Evolutionary conservation across 805 yeast species (phyloP).

Genomic region (Suhomyces xylopsoci): DNA sequence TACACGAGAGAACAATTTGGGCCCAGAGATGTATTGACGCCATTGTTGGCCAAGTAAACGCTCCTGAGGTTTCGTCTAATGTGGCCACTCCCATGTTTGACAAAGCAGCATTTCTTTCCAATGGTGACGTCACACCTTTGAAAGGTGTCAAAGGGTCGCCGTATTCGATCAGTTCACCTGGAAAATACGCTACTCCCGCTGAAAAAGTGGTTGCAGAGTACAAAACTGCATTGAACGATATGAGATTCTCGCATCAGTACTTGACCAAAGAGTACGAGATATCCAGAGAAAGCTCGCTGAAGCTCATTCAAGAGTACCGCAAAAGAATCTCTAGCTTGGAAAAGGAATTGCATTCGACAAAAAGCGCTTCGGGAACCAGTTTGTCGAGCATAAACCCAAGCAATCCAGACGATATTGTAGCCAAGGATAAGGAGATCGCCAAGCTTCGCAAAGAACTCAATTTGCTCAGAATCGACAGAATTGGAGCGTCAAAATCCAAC

Average conservation of each 20-base stretch:
- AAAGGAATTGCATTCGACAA: conserved; percentile 30
- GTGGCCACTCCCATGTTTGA: background rate
- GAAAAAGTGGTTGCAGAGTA: conserved; percentile 32
- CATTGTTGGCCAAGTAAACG: conserved; percentile 11
- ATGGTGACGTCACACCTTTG: conserved; percentile 2
- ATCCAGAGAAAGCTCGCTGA: conserved; percentile 55
- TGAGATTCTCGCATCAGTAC: conserved; percentile 69
- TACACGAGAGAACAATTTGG: conserved; percentile 32
- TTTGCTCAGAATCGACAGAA: conserved; percentile 41
- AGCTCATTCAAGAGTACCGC: conserved; percentile 52
- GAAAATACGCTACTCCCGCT: conserved; percentile 1
- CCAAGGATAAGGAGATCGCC: conserved; percentile 40
- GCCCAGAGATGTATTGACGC: conserved; percentile 39
- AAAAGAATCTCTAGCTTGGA: conserved; percentile 50
- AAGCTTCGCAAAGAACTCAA: conserved; percentile 46
- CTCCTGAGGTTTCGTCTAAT: background rate
- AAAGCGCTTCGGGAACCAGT: background rate
- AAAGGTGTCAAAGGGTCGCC: conserved; percentile 28
- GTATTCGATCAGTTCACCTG: conserved; percentile 14
- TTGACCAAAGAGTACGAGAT: conserved; percentile 65
- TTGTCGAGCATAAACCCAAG: background rate
- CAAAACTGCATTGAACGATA: conserved; percentile 62
- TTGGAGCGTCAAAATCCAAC: conserved; percentile 27
- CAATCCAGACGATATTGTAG: conserved; percentile 4
- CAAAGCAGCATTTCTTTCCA: background rate